phyloP scores from a whole-genome alignment of 2,329 filamentous ascomycete species.

The Trichoderma gracile region DNA sequence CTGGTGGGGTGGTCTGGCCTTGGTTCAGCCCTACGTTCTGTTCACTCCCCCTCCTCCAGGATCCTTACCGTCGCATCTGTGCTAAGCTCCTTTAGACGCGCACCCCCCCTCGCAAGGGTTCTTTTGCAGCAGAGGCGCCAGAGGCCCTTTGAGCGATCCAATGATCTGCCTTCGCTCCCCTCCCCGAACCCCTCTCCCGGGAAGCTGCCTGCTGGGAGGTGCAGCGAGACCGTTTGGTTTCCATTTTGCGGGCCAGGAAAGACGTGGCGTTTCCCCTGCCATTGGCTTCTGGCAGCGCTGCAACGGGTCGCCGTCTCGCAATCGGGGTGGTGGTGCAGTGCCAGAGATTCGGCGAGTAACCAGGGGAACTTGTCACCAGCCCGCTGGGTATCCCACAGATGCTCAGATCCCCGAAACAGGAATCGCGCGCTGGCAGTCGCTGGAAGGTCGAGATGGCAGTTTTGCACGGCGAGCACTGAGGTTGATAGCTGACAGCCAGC shows the following conservation, averaged over 20 bases:
- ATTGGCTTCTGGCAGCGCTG: conserved; percentile 13
- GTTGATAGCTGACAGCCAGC: conserved; percentile 11
- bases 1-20: conserved; percentile 11
- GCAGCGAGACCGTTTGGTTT: conserved; percentile 23
- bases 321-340: conserved; percentile 22
- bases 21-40: conserved; percentile 23
- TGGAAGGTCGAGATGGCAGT: conserved; percentile 4
- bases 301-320: conserved; percentile 19
- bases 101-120: conserved; percentile 19
- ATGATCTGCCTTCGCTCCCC: conserved; percentile 19
- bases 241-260: conserved; percentile 13
- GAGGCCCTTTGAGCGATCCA: conserved; percentile 7
- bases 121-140: conserved; percentile 9
- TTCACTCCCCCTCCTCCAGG: conserved; percentile 4
- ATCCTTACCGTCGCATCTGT: conserved; percentile 14
- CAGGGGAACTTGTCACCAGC: conserved; percentile 14
- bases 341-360: conserved; percentile 25
- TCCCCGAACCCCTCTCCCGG: conserved; percentile 23
- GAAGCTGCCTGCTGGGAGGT: conserved; percentile 14
- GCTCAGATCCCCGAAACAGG: conserved; percentile 17
- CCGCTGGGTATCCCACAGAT: conserved; percentile 11
- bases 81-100: conserved; percentile 10
- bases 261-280: conserved; percentile 22
- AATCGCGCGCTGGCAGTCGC: conserved; percentile 25
- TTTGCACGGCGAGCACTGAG: background rate